Percentiles rank a stretch among this genome's conserved stretches.
Conservation (phyloP, 1,139 yeast genomes). For the Kazachstania sp. region DNA sequence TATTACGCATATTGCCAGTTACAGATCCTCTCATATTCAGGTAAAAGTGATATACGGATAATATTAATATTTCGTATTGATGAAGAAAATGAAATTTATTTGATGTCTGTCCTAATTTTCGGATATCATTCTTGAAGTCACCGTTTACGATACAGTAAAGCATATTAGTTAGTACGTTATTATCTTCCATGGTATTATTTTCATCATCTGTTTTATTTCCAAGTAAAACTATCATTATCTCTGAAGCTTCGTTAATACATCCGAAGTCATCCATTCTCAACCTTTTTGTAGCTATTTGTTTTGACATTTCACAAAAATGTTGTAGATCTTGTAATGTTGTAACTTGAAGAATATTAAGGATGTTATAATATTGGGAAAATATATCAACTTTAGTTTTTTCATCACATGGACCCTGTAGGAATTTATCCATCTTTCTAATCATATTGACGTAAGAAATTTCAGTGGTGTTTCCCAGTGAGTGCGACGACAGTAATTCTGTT, state of each 20-base stretch:
- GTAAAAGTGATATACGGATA: conserved; percentile 28
- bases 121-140: conserved; percentile 9
- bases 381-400: not conserved
- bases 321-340: conserved; percentile 12
- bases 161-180: conserved; percentile 10
- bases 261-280: conserved; percentile 5
- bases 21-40: conserved; percentile 29
- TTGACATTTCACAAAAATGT: conserved; percentile 13
- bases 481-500: conserved; percentile 6
- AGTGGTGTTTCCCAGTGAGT: conserved; percentile 1
- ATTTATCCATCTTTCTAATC: conserved; percentile 20
- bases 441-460: conserved; percentile 4
- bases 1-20: conserved; percentile 23
- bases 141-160: conserved; percentile 21
- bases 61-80: conserved; percentile 27
- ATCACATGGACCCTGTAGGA: conserved; percentile 14
- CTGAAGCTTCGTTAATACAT: conserved; percentile 12
- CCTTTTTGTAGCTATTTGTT: conserved; percentile 9
- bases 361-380: conserved; percentile 14
- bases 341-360: conserved; percentile 10
- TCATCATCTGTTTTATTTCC: conserved; percentile 14
- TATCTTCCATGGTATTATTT: not conserved
- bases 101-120: conserved; percentile 13
- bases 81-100: conserved; percentile 20
- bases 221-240: conserved; percentile 20